Evolutionary conservation across 192 early-diverging fungal genomes (phyloP).

Genomic region (Coemansia sp.): DNA sequence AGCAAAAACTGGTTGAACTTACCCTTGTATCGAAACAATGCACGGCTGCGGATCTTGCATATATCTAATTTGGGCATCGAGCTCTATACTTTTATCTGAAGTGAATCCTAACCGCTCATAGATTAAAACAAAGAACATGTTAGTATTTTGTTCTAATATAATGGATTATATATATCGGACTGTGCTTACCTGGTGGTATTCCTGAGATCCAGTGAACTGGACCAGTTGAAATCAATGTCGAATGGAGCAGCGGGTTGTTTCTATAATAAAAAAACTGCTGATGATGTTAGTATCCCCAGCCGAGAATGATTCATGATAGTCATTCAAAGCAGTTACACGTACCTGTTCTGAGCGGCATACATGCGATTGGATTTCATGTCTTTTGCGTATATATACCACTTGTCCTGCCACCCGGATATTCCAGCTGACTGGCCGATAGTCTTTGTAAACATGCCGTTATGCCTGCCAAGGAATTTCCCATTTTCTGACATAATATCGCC

Average conservation of each 20-base stretch:
- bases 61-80: constrained; percentile 63
- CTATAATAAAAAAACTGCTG: constrained; percentile 2
- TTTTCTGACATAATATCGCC: constrained; percentile 54
- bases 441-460: constrained; percentile 69
- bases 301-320: constrained; percentile 7
- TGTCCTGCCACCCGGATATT: constrained; percentile 63
- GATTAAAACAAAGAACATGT: neutral
- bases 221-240: constrained; percentile 19
- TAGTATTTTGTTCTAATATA: neutral
- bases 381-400: constrained; percentile 79
- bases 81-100: constrained; percentile 11
- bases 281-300: neutral
- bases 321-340: constrained; percentile 29
- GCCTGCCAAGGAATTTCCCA: constrained; percentile 39
- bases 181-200: constrained; percentile 16
- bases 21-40: constrained; percentile 32
- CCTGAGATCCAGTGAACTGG: constrained; percentile 58
- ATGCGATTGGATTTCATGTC: constrained; percentile 66
- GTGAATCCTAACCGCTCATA: constrained; percentile 4
- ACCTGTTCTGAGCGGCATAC: constrained; percentile 72
- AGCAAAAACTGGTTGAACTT: neutral
- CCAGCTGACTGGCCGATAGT: constrained; percentile 83
- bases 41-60: constrained; percentile 59
- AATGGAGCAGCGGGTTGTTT: constrained; percentile 37
- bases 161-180: neutral